phyloP scores from a whole-genome alignment of 768 basidiomycete species.

The Tremella yokohamensis region DNA sequence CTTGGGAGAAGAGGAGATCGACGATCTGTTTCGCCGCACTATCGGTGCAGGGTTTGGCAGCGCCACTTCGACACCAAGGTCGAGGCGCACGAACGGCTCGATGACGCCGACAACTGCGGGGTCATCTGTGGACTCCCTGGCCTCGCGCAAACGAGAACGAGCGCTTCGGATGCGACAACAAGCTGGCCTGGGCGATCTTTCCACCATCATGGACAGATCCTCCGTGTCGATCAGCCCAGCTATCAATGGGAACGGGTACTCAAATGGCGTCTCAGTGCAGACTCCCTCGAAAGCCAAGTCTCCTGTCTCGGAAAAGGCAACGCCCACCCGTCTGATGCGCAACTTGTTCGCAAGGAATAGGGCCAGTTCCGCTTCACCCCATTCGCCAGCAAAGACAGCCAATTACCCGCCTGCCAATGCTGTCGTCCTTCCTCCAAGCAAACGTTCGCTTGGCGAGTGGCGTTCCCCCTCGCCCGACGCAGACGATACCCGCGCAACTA shows the following conservation, averaged over 20 bases:
- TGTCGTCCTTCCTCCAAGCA: constrained; percentile 29
- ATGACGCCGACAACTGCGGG: constrained; percentile 24
- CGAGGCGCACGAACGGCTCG: constrained; percentile 10
- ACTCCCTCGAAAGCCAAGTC: constrained; percentile 32
- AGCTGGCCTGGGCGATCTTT: constrained; percentile 41
- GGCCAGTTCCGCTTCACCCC: constrained; percentile 17
- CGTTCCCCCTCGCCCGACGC: constrained; percentile 31
- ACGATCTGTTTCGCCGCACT: constrained; percentile 33
- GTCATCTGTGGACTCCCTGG: constrained; percentile 12
- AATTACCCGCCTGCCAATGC: constrained; percentile 21
- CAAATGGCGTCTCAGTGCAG: constrained; percentile 12
- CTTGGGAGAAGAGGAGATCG: constrained; percentile 41
- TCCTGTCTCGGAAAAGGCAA: constrained; percentile 33
- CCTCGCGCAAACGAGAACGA: constrained; percentile 16
- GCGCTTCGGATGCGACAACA: constrained; percentile 31
- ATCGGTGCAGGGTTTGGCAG: constrained; percentile 20
- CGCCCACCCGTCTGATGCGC: constrained; percentile 36
- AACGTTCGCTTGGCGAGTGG: constrained; percentile 22
- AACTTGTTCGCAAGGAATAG: constrained; percentile 40
- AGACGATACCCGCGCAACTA: constrained; percentile 5
- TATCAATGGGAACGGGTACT: constrained; percentile 21
- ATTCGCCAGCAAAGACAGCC: constrained; percentile 19
- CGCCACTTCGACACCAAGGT: constrained; percentile 10
- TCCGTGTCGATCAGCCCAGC: constrained; percentile 31
- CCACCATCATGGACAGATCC: constrained; percentile 40